phyloP scores from a whole-genome alignment of 2,329 filamentous ascomycete species.

The Aquanectria penicillioides region DNA sequence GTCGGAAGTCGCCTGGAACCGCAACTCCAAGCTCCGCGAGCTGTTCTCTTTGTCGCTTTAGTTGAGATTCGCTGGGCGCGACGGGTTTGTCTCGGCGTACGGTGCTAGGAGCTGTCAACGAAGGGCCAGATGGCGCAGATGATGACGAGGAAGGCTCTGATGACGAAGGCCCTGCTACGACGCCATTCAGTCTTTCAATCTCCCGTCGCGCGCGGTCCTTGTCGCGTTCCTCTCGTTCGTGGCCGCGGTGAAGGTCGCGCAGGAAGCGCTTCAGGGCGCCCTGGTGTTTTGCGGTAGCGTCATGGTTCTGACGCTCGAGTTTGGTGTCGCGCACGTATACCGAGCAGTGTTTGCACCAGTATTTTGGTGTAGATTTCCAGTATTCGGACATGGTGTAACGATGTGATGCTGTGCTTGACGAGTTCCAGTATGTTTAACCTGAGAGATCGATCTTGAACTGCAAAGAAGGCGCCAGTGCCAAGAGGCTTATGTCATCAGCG shows the following conservation, averaged over 20 bases:
- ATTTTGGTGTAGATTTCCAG: slow-evolving; percentile 97
- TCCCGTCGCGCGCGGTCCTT: slow-evolving; percentile 86
- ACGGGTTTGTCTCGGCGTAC: slow-evolving; percentile 17
- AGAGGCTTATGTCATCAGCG: slow-evolving; percentile 35
- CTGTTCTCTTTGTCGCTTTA: slow-evolving; percentile 87
- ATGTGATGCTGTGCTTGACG: slow-evolving; percentile 6
- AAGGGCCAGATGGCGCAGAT: slow-evolving; percentile 31
- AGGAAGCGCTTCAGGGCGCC: slow-evolving; percentile 88
- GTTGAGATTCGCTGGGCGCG: slow-evolving; percentile 64
- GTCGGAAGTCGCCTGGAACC: slow-evolving; percentile 80
- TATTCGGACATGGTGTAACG: slow-evolving; percentile 83
- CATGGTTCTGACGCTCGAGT: slow-evolving; percentile 89
- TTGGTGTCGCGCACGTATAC: slow-evolving; percentile 91
- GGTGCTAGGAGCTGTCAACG: neutral
- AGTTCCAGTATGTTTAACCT: slow-evolving; percentile 3
- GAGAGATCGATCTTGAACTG: neutral
- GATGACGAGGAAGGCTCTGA: no score
- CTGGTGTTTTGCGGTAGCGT: slow-evolving; percentile 87
- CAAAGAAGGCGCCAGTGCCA: slow-evolving; percentile 7
- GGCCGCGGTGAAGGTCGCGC: slow-evolving; percentile 84
- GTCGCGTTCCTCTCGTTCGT: slow-evolving; percentile 83
- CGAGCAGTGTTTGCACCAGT: slow-evolving; percentile 98
- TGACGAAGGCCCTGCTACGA: slow-evolving; percentile 64
- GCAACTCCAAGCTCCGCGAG: slow-evolving; percentile 87
- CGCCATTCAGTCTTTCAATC: slow-evolving; percentile 83